Evolutionary conservation across 2,329 filamentous ascomycete genomes (phyloP).

Genomic region (Monilinia fructigena): DNA sequence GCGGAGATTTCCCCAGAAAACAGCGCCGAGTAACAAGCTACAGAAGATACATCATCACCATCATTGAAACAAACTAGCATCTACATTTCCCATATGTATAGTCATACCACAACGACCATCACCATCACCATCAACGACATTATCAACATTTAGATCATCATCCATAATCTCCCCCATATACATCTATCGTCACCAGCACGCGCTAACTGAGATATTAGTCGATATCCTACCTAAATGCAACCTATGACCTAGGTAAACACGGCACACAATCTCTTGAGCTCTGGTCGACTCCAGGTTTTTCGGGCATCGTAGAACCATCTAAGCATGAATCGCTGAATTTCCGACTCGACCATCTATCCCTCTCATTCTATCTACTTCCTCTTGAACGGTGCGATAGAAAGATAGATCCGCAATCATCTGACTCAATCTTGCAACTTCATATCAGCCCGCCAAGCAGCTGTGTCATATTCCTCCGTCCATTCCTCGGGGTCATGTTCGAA

Average conservation of each 20-base stretch:
- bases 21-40: background rate
- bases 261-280: background rate
- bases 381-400: background rate
- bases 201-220: background rate
- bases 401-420: background rate
- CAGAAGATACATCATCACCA: background rate
- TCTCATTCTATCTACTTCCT: background rate
- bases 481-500: fast-evolving
- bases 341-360: background rate
- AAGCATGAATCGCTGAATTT: background rate
- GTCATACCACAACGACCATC: too few relatives aligned
- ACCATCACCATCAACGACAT: too few relatives aligned
- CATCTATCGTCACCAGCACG: background rate
- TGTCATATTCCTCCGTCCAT: background rate
- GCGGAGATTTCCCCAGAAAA: fast-evolving
- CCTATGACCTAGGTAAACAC: background rate
- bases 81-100: too few relatives aligned
- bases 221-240: too few relatives aligned
- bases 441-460: too few relatives aligned
- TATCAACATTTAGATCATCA: too few relatives aligned
- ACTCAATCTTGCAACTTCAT: background rate
- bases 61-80: too few relatives aligned
- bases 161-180: too few relatives aligned
- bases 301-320: background rate
- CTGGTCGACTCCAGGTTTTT: background rate